These are phyloP conservation scores for Pseudogymnoascus sp. DNA, from an alignment of 2,329 filamentous ascomycete genomes.

Conservation along the genomic window DNA sequence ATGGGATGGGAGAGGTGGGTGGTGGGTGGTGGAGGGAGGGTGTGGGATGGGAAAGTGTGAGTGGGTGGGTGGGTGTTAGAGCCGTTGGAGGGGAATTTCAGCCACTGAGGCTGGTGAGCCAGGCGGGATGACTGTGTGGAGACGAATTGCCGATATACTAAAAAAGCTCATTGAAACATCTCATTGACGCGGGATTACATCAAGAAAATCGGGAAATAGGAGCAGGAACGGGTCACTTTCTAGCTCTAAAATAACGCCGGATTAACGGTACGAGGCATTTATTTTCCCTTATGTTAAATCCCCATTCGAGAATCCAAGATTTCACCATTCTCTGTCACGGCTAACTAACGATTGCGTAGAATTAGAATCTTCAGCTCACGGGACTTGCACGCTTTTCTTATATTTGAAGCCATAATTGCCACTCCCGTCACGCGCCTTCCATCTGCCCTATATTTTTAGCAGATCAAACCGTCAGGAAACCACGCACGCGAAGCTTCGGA, in stretches of 20 bases:
- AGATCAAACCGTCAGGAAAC: background rate
- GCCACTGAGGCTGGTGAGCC: slow-evolving; percentile 5
- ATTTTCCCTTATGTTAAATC: background rate
- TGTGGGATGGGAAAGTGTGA: background rate
- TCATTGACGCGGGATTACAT: slow-evolving; percentile 2
- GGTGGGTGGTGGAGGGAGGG: background rate
- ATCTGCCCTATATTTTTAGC: background rate
- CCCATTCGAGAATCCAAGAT: background rate
- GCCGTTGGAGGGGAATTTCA: background rate
- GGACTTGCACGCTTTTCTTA: background rate
- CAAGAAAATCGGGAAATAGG: background rate
- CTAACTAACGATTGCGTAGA: background rate
- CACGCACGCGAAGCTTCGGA: background rate
- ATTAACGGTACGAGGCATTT: background rate
- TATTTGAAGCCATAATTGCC: background rate
- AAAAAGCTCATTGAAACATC: background rate
- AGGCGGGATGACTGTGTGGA: background rate
- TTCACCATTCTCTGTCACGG: background rate
- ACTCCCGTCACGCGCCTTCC: background rate
- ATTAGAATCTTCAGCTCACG: background rate
- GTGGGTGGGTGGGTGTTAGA: background rate
- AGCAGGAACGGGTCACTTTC: slow-evolving; percentile 2
- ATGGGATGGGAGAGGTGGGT: background rate
- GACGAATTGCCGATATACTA: slow-evolving; percentile 6
- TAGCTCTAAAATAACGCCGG: background rate